Conservation (phyloP, 371 early-diverging fungal genomes). For the Mortierella sp. region DNA sequence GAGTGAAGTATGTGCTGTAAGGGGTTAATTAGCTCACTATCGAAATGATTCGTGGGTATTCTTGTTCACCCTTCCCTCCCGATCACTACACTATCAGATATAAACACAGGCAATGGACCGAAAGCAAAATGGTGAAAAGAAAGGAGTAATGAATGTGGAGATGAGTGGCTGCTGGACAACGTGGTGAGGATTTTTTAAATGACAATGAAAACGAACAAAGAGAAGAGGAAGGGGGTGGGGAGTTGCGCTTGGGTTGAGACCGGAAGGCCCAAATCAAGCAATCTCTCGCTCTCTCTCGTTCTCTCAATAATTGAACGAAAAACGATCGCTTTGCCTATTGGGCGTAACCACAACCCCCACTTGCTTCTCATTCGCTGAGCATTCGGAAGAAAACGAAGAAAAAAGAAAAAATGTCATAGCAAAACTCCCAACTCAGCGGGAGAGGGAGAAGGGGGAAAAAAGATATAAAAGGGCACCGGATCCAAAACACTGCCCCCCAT, state of each 20-base stretch:
- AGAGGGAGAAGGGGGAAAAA: background rate
- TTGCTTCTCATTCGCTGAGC: background rate
- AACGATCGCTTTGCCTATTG: background rate
- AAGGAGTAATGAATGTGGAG: background rate
- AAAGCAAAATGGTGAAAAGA: background rate
- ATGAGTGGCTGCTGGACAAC: background rate
- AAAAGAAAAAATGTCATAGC: background rate
- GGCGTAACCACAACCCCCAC: background rate
- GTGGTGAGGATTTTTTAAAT: background rate
- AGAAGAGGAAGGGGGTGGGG: background rate
- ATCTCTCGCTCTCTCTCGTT: background rate
- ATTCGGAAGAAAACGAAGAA: background rate
- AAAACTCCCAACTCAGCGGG: background rate
- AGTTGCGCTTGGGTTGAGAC: slow-evolving; percentile 4
- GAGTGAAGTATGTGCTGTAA: background rate
- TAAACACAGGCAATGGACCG: background rate
- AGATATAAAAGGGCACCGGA: background rate
- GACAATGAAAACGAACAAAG: background rate
- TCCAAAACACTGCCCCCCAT: background rate
- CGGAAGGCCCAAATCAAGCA: slow-evolving; percentile 1
- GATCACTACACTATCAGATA: background rate
- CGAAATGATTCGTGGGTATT: background rate
- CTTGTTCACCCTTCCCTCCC: background rate
- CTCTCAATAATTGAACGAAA: background rate
- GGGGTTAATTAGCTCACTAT: background rate